phyloP scores from a whole-genome alignment of 768 basidiomycete genomes.

The Podaxis sp. region DNA sequence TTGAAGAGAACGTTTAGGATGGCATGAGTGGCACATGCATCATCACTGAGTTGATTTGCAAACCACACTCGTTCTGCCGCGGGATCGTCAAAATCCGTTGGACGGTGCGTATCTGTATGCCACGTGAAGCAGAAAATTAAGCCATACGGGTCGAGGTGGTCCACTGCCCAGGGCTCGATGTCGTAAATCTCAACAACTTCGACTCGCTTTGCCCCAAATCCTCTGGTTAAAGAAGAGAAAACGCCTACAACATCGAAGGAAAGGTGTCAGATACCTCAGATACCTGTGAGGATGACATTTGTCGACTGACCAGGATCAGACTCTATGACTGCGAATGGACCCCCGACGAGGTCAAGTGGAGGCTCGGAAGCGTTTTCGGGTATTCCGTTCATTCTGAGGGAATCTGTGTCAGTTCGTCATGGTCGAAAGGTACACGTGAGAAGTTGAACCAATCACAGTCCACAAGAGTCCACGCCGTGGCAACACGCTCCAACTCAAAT shows the following conservation, averaged over 20 bases:
- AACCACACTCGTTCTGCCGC: slow-evolving; percentile 60
- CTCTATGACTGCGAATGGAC: slow-evolving; percentile 59
- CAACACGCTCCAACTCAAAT: no score
- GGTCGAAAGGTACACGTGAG: not conserved
- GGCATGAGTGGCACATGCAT: slow-evolving; percentile 62
- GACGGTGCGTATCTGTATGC: slow-evolving; percentile 42
- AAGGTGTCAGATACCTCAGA: not conserved
- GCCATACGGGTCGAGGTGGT: slow-evolving; percentile 52
- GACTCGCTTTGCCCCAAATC: slow-evolving; percentile 46
- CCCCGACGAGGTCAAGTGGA: slow-evolving; percentile 49
- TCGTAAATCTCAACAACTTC: slow-evolving; percentile 58
- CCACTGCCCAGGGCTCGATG: slow-evolving; percentile 61
- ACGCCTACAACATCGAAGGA: slow-evolving; percentile 32
- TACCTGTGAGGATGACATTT: not conserved
- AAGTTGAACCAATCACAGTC: not conserved
- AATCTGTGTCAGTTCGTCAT: not conserved
- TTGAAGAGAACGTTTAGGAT: slow-evolving; percentile 59
- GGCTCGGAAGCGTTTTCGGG: not conserved
- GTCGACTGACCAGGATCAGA: slow-evolving; percentile 39
- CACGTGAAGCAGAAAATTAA: slow-evolving; percentile 64
- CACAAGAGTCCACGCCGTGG: no score
- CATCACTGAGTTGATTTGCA: slow-evolving; percentile 62
- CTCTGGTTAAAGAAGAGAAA: slow-evolving; percentile 52
- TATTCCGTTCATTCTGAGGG: not conserved
- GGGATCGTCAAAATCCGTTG: slow-evolving; percentile 46